Conservation (phyloP, 2,329 filamentous ascomycete species). For the Diaporthe batatas region DNA sequence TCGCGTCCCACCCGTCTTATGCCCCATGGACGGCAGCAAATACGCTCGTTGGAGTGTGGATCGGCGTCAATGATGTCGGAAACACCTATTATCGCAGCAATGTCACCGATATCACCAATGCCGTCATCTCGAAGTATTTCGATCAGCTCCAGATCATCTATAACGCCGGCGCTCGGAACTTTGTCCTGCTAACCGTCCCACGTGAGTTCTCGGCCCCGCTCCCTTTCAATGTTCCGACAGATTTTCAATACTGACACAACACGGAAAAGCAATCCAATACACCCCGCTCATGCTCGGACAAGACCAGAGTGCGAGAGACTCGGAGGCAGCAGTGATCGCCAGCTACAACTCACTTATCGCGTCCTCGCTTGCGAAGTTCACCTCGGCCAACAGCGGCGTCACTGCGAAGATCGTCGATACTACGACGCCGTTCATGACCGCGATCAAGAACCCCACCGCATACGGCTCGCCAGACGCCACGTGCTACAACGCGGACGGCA, state of each 20-base stretch:
- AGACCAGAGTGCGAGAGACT: slow-evolving; percentile 45
- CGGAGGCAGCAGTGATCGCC: slow-evolving; percentile 52
- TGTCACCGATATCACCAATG: slow-evolving; percentile 51
- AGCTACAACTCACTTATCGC: slow-evolving; percentile 55
- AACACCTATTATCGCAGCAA: slow-evolving; percentile 57
- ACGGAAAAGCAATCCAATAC: slow-evolving; percentile 56
- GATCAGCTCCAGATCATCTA: slow-evolving; percentile 62
- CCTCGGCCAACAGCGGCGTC: slow-evolving; percentile 51
- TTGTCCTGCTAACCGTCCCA: slow-evolving; percentile 71
- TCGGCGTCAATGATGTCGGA: slow-evolving; percentile 60
- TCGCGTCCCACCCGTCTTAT: slow-evolving; percentile 51
- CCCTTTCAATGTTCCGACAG: accelerated
- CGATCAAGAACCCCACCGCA: slow-evolving; percentile 55
- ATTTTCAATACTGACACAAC: neutral
- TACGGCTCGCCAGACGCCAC: slow-evolving; percentile 59
- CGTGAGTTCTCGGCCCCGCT: slow-evolving; percentile 47
- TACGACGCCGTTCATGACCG: slow-evolving; percentile 55
- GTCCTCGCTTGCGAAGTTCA: slow-evolving; percentile 50
- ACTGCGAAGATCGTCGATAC: slow-evolving; percentile 57
- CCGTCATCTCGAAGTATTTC: slow-evolving; percentile 60
- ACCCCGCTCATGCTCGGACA: slow-evolving; percentile 52
- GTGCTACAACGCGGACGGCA: slow-evolving; percentile 58
- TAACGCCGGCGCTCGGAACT: slow-evolving; percentile 66
- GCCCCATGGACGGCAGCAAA: slow-evolving; percentile 58
- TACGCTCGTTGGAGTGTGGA: slow-evolving; percentile 64